Conservation (phyloP, 371 early-diverging fungal species). For the Capniomyces stellatus region DNA sequence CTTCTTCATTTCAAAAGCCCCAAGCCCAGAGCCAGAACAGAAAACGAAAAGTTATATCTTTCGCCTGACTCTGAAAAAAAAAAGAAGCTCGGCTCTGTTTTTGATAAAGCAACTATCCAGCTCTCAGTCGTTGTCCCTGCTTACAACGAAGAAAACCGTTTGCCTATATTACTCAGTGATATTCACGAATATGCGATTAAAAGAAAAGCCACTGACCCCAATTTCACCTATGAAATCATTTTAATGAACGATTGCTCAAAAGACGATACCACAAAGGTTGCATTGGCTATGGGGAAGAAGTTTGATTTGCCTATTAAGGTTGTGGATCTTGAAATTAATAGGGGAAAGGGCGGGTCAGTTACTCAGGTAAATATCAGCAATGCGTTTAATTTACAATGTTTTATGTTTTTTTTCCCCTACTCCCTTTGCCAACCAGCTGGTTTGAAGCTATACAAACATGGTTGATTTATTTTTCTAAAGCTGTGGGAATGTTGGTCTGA, state of each 20-base stretch:
- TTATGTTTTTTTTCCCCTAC: too few species aligned
- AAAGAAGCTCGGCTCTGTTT: constrained; percentile 11
- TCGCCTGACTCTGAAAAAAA: constrained; percentile 10
- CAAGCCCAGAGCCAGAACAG: constrained; percentile 13
- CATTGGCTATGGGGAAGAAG: constrained; percentile 40
- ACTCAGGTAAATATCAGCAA: constrained; percentile 54
- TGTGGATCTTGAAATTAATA: constrained; percentile 56
- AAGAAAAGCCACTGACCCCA: constrained; percentile 14
- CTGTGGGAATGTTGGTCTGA: too few species aligned
- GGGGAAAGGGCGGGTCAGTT: constrained; percentile 90
- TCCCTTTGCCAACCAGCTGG: too few species aligned
- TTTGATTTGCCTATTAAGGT: constrained; percentile 38
- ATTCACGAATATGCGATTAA: constrained; percentile 41
- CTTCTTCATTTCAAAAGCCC: constrained; percentile 19
- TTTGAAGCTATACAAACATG: neutral
- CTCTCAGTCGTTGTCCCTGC: constrained; percentile 79
- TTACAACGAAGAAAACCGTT: constrained; percentile 69
- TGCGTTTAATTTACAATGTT: too few species aligned
- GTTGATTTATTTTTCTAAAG: too few species aligned
- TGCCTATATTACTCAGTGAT: constrained; percentile 70
- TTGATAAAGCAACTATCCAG: constrained; percentile 31
- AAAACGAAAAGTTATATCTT: constrained; percentile 19
- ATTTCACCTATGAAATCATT: constrained; percentile 61
- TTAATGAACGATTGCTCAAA: constrained; percentile 80
- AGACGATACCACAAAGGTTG: constrained; percentile 54